Conservation (phyloP, 352 stramenopile genomes). For the Achlya hypogyna region DNA sequence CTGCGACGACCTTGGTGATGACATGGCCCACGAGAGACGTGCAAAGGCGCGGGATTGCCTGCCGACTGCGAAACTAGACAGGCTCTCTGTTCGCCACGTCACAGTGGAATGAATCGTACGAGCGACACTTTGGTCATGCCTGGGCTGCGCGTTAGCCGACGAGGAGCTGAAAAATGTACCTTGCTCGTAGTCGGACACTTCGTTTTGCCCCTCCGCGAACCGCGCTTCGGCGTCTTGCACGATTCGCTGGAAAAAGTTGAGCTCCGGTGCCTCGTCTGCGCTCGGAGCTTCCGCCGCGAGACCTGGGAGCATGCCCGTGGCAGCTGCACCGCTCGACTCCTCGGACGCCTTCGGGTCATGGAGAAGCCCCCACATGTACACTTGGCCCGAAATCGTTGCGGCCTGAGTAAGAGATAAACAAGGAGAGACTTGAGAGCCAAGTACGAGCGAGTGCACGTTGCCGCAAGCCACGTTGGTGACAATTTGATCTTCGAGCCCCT, state of each 20-base stretch:
- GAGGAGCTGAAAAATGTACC: background rate
- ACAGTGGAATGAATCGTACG: background rate
- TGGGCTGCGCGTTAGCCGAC: background rate
- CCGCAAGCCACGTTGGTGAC: conserved; percentile 63
- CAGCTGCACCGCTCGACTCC: conserved; percentile 35
- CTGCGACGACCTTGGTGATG: conserved; percentile 43
- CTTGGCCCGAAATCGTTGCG: conserved; percentile 18
- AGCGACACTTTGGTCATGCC: conserved; percentile 11
- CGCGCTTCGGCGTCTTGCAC: conserved; percentile 8
- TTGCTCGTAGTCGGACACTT: conserved; percentile 52
- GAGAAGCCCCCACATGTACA: conserved; percentile 72
- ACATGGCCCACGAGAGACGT: conserved; percentile 35
- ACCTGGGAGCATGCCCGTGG: conserved; percentile 31
- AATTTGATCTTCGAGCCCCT: conserved; percentile 45
- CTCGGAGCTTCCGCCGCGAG: conserved; percentile 22
- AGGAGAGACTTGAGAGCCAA: background rate
- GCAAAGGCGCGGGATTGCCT: conserved; percentile 35
- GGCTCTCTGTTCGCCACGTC: background rate
- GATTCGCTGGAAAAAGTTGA: conserved; percentile 46
- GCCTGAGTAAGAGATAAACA: background rate
- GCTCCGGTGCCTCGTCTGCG: conserved; percentile 21
- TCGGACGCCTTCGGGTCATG: conserved; percentile 41
- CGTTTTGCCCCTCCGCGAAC: conserved; percentile 8
- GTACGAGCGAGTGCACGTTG: conserved; percentile 61
- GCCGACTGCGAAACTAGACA: conserved; percentile 27